Evolutionary conservation across 2,329 filamentous ascomycete species (phyloP), one percentile per base, ranked within the genome.

Genomic region (Magnaporthiopsis rhizophila): DNA sequence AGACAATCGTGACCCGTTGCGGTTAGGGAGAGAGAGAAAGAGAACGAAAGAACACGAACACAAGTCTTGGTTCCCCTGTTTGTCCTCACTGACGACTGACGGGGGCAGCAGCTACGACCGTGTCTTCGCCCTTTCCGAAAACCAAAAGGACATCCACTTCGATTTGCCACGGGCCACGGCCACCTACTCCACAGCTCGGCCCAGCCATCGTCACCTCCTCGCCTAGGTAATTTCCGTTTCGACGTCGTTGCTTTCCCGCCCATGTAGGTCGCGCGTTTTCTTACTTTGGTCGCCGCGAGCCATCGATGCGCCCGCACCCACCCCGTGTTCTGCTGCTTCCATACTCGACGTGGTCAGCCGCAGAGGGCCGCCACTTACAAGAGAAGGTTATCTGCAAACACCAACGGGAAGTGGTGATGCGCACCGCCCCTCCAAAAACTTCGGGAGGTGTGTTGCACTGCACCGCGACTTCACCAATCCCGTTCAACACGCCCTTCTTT

Each of bases 391-490:
- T 7, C 45, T 18, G 45, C 45, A n/a, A 53, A 11, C 45, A 53
- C 45, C 18, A 53, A 21, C 45, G 6, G 18, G 18, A 53, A 24
- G 45, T n/a, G 45, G 45, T 13, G 45, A 53, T n/a, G 24, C 45
- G 45, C 53, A 61, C 24, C 58, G n/a, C 28, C 64, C 45, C 28
- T 56, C 28, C 18, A 53, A n/a, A n/a, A 34, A 12, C 30, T 62
- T 24, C 45, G 45, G n/a, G 45, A 57, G 32, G 59, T 61, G 63
- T 61, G 59, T 64, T 38, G 56, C 63, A 64, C 63, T 64, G 50
- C 63, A 58, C 58, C 63, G 34, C 21, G 21, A 64, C 30, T 32
- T 30, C 59, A 64, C 68, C 68, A 67, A 66, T 68, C 67, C 66
- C 59, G 61, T 58, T 26, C 26, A 63, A 8, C 57, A 21, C 62